These are phyloP conservation scores for Aspergillus saccharolyticus DNA, from an alignment of 495 filamentous ascomycete species.

Conservation along the genomic window DNA sequence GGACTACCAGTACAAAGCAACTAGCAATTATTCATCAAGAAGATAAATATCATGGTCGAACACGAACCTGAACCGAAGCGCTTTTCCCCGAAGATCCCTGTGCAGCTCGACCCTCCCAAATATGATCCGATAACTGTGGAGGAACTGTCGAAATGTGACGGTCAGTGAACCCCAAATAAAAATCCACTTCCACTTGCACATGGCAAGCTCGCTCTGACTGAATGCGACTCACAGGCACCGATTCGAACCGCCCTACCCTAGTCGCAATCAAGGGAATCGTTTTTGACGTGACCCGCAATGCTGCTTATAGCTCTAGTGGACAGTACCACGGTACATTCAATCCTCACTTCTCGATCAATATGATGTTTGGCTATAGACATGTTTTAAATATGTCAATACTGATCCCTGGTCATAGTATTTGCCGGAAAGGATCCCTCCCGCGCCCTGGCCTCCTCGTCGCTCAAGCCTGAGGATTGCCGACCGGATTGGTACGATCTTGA, in stretches of 20 bases:
- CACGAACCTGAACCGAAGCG: slow-evolving; percentile 42
- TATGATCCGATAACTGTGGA: slow-evolving; percentile 74
- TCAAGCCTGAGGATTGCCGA: slow-evolving; percentile 76
- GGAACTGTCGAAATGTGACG: slow-evolving; percentile 74
- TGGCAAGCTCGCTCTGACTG: background rate
- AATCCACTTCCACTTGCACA: background rate
- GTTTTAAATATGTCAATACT: background rate
- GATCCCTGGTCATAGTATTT: slow-evolving; percentile 58
- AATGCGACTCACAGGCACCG: slow-evolving; percentile 40
- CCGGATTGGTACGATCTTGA: slow-evolving; percentile 80
- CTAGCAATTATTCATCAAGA: background rate
- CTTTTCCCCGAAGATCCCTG: slow-evolving; percentile 80
- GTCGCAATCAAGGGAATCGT: slow-evolving; percentile 96
- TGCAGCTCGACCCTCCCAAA: slow-evolving; percentile 80
- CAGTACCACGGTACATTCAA: slow-evolving; percentile 71
- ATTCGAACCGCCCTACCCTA: slow-evolving; percentile 66
- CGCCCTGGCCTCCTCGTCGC: slow-evolving; percentile 78
- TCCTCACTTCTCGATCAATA: background rate
- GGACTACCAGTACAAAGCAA: background rate
- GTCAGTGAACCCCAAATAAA: slow-evolving; percentile 40
- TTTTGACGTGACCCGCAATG: slow-evolving; percentile 88
- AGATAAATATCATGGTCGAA: slow-evolving; percentile 30
- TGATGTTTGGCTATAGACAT: background rate
- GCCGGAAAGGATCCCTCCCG: slow-evolving; percentile 91
- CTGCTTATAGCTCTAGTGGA: slow-evolving; percentile 75